Base-by-base conservation (phyloP, 176 grass and related monocot species). In the Phyllostachys edulis region DNA sequence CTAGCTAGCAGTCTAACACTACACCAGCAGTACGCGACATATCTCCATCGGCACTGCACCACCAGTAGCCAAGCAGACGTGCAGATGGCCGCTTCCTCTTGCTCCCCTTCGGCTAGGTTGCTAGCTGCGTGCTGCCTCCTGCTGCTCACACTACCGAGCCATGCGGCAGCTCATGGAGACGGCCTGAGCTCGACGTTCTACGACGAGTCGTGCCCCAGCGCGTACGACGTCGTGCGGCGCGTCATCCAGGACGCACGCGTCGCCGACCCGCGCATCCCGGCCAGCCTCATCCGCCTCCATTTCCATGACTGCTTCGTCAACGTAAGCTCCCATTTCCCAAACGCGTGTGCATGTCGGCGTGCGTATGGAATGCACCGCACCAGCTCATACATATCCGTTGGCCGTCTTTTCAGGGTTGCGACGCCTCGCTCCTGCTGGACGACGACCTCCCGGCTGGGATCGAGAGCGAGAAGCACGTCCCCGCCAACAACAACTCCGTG, bases 241-340 rank as follows among this genome's bases (percentile, higher is more conserved):
- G 71, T 82, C 20, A 82, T 87, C 78, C 78, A 87, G 71, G 2
- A 51, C 17, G 80, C 85, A 0, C 38, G 85, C 0, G 40, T 82
- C 50, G 26, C 85, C 17, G 89, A 80, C 47, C 77, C 73, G 9
- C 84, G 87, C 26, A 50, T 90, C 39, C 83, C 37, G 27, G 81
- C 83, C 24, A 83, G 82, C 63, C 71, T 77, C 86, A 80, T 63
- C 78, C 86, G 69, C 41, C 88, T 56, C 72, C 64, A 85, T n/a
- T 88, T 88, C 79, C 82, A 90, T 26, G 75, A 89, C 80, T 79
- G 82, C 78, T 79, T 94, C n/a, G n/a, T n/a, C n/a, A 54, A 87
- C 49, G 80, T 75, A 68, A 7, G 80, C 64, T n/a, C n/a, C n/a
- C n/a, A n/a, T n/a, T n/a, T 0, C 15, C 49, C 9, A 27, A 42